Evolutionary conservation across 306 rosid species (phyloP).

Genomic region (Sesbania bispinosa): DNA sequence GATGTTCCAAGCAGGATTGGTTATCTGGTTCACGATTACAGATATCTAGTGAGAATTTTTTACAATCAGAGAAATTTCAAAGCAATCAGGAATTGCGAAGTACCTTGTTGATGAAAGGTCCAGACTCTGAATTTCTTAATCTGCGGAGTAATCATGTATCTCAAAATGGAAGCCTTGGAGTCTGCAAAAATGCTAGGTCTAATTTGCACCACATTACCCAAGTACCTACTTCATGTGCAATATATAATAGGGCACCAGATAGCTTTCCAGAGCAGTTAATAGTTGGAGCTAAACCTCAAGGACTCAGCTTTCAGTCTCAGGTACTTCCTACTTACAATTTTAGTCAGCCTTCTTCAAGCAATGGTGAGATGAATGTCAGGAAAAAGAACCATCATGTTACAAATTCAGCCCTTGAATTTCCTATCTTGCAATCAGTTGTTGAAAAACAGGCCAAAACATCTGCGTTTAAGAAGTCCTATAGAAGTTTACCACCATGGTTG

Average conservation of each 20-base stretch:
- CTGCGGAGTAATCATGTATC: slow-evolving; percentile 23
- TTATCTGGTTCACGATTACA: slow-evolving; percentile 29
- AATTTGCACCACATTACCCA: slow-evolving; percentile 31
- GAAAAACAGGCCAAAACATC: slow-evolving; percentile 44
- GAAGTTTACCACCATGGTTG: slow-evolving; percentile 52
- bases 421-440: slow-evolving; percentile 50
- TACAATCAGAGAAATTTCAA: slow-evolving; percentile 28
- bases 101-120: slow-evolving; percentile 20
- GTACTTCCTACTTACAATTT: slow-evolving; percentile 34
- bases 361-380: slow-evolving; percentile 33
- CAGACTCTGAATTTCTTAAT: slow-evolving; percentile 25
- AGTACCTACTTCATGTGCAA: slow-evolving; percentile 35
- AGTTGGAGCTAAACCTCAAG: slow-evolving; percentile 44
- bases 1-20: slow-evolving; percentile 35
- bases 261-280: slow-evolving; percentile 30
- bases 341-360: slow-evolving; percentile 28
- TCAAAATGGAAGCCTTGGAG: slow-evolving; percentile 35
- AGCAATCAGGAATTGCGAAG: slow-evolving; percentile 28
- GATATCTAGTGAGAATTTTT: slow-evolving; percentile 27
- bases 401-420: slow-evolving; percentile 42
- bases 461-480: slow-evolving; percentile 37
- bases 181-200: slow-evolving; percentile 32
- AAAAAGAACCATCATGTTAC: slow-evolving; percentile 31
- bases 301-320: slow-evolving; percentile 35
- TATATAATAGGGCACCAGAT: slow-evolving; percentile 24